Percentiles rank a stretch among this genome's conserved stretches.
These are phyloP conservation scores for Dovyalis caffra DNA, from an alignment of 345 rosid species.

Conservation along the genomic window DNA sequence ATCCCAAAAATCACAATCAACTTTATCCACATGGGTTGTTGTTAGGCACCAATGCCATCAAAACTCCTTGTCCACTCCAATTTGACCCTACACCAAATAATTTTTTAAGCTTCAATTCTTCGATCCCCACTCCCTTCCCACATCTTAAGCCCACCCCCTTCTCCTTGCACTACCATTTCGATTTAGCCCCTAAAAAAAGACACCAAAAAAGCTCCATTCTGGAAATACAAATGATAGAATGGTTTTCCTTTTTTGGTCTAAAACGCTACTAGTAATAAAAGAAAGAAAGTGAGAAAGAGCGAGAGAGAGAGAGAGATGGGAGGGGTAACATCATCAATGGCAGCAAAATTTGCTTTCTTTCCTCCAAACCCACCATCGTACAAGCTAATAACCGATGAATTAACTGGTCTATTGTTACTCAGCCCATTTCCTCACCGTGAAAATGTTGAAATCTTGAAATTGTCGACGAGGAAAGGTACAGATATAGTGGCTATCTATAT, in stretches of 20 bases:
- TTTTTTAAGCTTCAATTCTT: neutral
- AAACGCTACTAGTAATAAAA: neutral
- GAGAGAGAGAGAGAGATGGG: conserved; percentile 46
- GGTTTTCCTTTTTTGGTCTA: conserved; percentile 20
- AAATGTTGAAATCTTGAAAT: conserved; percentile 73
- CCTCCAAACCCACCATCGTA: conserved; percentile 94
- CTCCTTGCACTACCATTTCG: no score
- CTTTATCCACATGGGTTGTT: conserved; percentile 35
- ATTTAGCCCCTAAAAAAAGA: no score
- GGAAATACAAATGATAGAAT: no score
- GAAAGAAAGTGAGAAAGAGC: conserved; percentile 4
- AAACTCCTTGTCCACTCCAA: conserved; percentile 20
- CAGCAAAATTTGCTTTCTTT: conserved; percentile 91
- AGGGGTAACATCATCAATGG: conserved; percentile 97
- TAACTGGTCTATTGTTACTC: conserved; percentile 64
- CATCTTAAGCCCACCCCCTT: no score
- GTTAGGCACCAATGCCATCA: conserved; percentile 16
- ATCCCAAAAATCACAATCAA: conserved; percentile 20
- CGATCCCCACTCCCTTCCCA: no score
- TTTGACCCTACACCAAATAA: conserved; percentile 26
- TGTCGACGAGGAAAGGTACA: conserved; percentile 72
- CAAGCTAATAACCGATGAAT: conserved; percentile 52
- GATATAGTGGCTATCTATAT: conserved; percentile 80
- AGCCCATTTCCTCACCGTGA: conserved; percentile 82
- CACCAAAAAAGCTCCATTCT: no score